Percentiles rank a stretch among this genome's conserved stretches.
These are phyloP conservation scores for Daedaleopsis sinensis DNA, from an alignment of 768 basidiomycete species.

Conservation along the genomic window DNA sequence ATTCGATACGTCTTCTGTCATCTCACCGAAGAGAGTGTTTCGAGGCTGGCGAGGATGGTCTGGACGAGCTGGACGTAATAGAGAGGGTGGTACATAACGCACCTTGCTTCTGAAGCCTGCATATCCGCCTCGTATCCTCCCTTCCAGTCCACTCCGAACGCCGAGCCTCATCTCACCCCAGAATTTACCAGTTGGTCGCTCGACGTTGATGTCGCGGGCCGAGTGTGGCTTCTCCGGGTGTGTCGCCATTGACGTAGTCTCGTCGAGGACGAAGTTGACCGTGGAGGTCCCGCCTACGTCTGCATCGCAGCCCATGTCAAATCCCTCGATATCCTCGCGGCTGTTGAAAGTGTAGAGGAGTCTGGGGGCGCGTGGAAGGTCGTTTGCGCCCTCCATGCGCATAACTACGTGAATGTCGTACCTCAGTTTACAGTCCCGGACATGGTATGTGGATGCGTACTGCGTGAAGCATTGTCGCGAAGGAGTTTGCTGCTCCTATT, in stretches of 20 bases:
- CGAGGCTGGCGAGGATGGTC: conserved; percentile 49
- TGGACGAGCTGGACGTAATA: neutral
- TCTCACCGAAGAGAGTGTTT: conserved; percentile 85
- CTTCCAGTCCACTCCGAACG: conserved; percentile 68
- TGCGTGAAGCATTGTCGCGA: conserved; percentile 44
- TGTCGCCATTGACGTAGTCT: conserved; percentile 39
- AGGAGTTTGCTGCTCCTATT: conserved; percentile 43
- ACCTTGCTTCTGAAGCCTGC: conserved; percentile 91
- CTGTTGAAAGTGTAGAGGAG: conserved; percentile 70
- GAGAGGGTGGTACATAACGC: conserved; percentile 16
- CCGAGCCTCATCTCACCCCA: conserved; percentile 78
- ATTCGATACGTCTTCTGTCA: conserved; percentile 80
- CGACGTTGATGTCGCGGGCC: conserved; percentile 23
- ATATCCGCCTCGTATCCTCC: conserved; percentile 81
- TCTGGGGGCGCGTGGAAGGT: conserved; percentile 59
- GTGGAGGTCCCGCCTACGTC: conserved; percentile 89
- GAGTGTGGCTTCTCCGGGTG: conserved; percentile 28
- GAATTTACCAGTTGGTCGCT: conserved; percentile 68
- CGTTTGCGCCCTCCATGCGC: conserved; percentile 77
- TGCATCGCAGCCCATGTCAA: conserved; percentile 80
- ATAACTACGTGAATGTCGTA: conserved; percentile 47
- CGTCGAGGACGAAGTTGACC: conserved; percentile 73
- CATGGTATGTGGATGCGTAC: conserved; percentile 30
- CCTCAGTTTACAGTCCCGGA: neutral
- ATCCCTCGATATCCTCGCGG: conserved; percentile 56